These are phyloP conservation scores for Pouteria glomerata DNA, from an alignment of 148 eudicot genomes.

Conservation along the genomic window DNA sequence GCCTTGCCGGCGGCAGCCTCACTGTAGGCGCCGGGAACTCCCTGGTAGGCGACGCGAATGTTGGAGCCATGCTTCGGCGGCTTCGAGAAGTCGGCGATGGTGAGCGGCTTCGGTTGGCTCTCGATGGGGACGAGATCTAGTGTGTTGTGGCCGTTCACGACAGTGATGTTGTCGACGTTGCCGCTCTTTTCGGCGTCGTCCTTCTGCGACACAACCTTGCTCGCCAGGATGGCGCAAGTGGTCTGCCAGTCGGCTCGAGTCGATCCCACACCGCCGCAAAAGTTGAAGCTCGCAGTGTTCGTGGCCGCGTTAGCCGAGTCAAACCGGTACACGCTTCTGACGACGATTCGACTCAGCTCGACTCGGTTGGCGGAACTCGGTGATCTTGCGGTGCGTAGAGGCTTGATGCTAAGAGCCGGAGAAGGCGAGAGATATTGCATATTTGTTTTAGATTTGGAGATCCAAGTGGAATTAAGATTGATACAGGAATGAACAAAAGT, in stretches of 20 bases:
- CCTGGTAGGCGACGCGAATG: conserved; percentile 86
- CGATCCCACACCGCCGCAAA: conserved; percentile 20
- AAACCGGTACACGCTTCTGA: conserved; percentile 29
- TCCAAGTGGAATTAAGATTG: too few species aligned
- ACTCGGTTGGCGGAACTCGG: conserved; percentile 12
- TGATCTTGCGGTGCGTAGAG: conserved; percentile 10
- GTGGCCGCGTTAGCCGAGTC: conserved; percentile 33
- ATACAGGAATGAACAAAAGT: background rate
- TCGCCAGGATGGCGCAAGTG: conserved; percentile 70
- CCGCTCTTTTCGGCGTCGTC: conserved; percentile 22
- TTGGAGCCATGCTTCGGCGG: conserved; percentile 79
- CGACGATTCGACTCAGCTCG: conserved; percentile 23
- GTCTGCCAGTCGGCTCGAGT: conserved; percentile 78
- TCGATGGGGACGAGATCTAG: conserved; percentile 54
- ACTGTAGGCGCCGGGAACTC: conserved; percentile 93
- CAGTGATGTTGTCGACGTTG: conserved; percentile 23
- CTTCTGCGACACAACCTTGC: conserved; percentile 52
- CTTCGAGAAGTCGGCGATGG: conserved; percentile 52
- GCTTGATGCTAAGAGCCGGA: conserved; percentile 26
- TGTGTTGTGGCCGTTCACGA: conserved; percentile 52
- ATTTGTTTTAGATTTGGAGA: background rate
- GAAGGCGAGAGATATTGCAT: conserved; percentile 53
- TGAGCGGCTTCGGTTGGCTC: conserved; percentile 30
- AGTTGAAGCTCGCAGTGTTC: conserved; percentile 6
- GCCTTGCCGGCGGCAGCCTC: conserved; percentile 91